Base-by-base conservation (phyloP, 2,329 filamentous ascomycete species). In the Fusarium haematococcum region DNA sequence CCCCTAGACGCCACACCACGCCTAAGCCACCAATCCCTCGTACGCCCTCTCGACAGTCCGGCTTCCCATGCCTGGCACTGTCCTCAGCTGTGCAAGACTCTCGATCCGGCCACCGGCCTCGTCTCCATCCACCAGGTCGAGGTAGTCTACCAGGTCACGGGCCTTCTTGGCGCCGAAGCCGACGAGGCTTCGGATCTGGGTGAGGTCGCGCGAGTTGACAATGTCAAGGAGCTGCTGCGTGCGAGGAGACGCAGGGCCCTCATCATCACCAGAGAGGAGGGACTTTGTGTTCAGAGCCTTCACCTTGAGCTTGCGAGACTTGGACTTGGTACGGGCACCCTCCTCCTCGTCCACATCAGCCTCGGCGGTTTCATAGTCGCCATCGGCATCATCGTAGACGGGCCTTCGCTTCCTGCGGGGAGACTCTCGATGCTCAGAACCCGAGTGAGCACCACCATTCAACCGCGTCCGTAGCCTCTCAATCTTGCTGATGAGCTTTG, bases 131-230 rank as follows among this genome's bases (percentile, higher is more conserved):
- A 84, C 82, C 23, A 85, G 77, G 52, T 87, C 86, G n/a, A 91
- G 79, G 71, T 87, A 87, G 59, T 90, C 87, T 6, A 91, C 86
- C 37, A 91, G 80, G 72, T 91, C 90, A 48, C 85, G 84, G 0
- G 93, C 93, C 80, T 92, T 93, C 84, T 94, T 95, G 2, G 90
- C 86, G 0, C 93, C 93, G 13, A 95, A 91, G 2, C 93, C 93
- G 43, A 91, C 90, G 2, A 95, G 86, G 4, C 89, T 84, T 77
- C 88, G 89, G 81, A 95, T 95, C 79, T 89, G 86, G 16, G 84
- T 84, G 20, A 92, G 83, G 70, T 95, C 91, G 58, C 91, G 88
- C 23, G 92, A 94, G 84, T 95, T 95, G 83, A 95, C 89, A 77
- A 95, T 92, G 56, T 89, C 86, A 3, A 95, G 86, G 3, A 95